A percentile compares a stretch with the other conserved stretches of the same genome.
Evolutionary conservation across 768 basidiomycete genomes (phyloP).

Genomic region (Clitopilus hobsonii): DNA sequence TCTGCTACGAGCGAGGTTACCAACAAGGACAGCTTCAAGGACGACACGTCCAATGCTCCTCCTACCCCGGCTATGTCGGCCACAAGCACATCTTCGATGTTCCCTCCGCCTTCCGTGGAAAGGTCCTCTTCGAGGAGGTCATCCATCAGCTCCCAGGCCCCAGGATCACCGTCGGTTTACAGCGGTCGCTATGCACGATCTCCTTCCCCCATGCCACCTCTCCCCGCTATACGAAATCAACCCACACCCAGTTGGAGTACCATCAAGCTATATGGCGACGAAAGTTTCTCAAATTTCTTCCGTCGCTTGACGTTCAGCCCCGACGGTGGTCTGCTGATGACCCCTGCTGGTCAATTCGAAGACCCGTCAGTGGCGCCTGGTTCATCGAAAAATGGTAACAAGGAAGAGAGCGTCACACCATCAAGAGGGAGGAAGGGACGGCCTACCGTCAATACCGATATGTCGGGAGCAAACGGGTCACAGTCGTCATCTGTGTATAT

Average conservation of each 20-base stretch:
- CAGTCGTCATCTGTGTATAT: constrained; percentile 75
- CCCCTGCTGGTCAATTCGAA: constrained; percentile 96
- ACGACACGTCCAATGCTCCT: constrained; percentile 24
- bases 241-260: constrained; percentile 55
- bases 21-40: neutral
- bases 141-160: constrained; percentile 80
- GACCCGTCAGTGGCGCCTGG: constrained; percentile 65
- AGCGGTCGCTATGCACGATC: constrained; percentile 64
- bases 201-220: constrained; percentile 86
- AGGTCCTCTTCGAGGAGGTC: constrained; percentile 54
- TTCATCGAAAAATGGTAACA: constrained; percentile 12
- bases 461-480: constrained; percentile 27
- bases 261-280: constrained; percentile 90
- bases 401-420: constrained; percentile 37
- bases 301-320: constrained; percentile 90
- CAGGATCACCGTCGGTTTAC: constrained; percentile 63
- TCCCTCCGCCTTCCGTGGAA: constrained; percentile 66
- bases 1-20: constrained; percentile 44
- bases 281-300: constrained; percentile 95
- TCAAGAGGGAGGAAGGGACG: constrained; percentile 56
- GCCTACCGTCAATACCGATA: constrained; percentile 33
- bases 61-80: constrained; percentile 69
- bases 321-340: constrained; percentile 89
- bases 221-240: constrained; percentile 84
- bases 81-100: constrained; percentile 63